Evolutionary conservation across 1,139 yeast genomes (phyloP), one percentile per base, ranked within the genome.

Genomic region (Yamadazyma sp.): DNA sequence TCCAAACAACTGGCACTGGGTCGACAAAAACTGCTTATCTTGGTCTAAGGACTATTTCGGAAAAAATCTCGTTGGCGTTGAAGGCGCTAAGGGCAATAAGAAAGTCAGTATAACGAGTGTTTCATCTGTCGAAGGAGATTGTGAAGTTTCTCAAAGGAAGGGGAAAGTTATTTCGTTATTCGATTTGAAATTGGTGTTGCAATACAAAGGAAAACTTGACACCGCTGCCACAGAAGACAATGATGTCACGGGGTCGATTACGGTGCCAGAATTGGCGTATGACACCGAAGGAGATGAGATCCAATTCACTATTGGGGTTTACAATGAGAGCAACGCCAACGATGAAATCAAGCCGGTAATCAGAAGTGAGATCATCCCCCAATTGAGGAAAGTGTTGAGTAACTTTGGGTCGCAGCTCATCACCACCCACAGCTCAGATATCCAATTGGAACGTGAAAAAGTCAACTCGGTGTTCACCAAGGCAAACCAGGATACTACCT

Each of bases 61-160:
- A 34, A 75, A 77, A 35, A 75, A 79, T 38, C 66, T 89, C 31
- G 67, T 69, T 9, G 83, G 83, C 2, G 49, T 80, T 33, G 47
- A 61, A 6, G 77, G 72, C 1, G 56, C 59, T n/a, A 66, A 66
- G 11, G 67, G 54, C 11, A 64, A 57, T 6, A 59, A 65, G 23
- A 51, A 59, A 3, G 81, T 73, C 10, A 58, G 60, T 32, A 71
- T 91, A 35, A 60, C 71, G 23, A 60, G 72, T 12, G 73, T 89
- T 11, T 79, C 87, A 15, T 75, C 86, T 6, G 76, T 91, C 25
- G 95, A 87, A 51, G 99, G 99, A 37, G 99, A 92, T 53, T 95
- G 89, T 45, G 98, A 89, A 58, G 98, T 92, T 25, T 85, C 88
- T 47, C 98, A 92, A 67, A 81, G 98, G 53, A 92, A 94, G 64